These are phyloP conservation scores for Lunasporangiospora selenospora DNA, from an alignment of 192 early-diverging fungal species.

Conservation along the genomic window DNA sequence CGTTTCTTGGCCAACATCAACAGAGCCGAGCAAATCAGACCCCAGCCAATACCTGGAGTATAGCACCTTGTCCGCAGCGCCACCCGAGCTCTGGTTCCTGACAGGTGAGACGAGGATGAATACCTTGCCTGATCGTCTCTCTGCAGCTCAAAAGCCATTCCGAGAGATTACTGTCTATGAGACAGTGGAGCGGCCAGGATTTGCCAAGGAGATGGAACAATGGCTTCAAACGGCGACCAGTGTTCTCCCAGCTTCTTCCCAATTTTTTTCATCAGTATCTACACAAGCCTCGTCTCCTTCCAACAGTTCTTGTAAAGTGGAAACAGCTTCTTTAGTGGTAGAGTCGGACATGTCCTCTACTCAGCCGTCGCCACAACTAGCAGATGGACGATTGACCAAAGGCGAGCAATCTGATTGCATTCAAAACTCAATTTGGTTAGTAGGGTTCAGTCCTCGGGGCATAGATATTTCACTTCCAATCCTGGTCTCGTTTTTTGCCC, in stretches of 20 bases:
- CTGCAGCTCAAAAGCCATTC: conserved; percentile 10
- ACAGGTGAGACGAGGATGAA: conserved; percentile 33
- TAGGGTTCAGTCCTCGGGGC: conserved; percentile 40
- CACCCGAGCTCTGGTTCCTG: conserved; percentile 34
- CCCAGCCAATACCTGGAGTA: too few relatives aligned
- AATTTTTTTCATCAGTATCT: too few relatives aligned
- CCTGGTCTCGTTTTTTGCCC: neutral
- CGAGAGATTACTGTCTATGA: conserved; percentile 30
- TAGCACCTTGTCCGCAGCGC: too few relatives aligned
- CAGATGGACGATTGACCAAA: too few relatives aligned
- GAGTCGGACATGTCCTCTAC: too few relatives aligned
- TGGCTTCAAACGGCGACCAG: conserved; percentile 11
- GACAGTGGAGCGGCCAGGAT: conserved; percentile 19
- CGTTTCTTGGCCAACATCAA: conserved; percentile 11
- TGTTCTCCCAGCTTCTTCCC: too few relatives aligned
- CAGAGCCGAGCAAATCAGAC: too few relatives aligned
- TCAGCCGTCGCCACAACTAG: too few relatives aligned
- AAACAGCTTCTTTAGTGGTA: too few relatives aligned
- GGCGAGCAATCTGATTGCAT: too few relatives aligned
- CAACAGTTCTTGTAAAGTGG: too few relatives aligned
- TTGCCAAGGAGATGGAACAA: neutral
- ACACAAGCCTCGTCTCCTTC: too few relatives aligned
- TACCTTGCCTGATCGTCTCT: conserved; percentile 19
- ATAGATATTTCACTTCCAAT: conserved; percentile 11
- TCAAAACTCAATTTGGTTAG: conserved; percentile 25